phyloP scores from a whole-genome alignment of 345 rosid species.

The Bruguiera sexangula region DNA sequence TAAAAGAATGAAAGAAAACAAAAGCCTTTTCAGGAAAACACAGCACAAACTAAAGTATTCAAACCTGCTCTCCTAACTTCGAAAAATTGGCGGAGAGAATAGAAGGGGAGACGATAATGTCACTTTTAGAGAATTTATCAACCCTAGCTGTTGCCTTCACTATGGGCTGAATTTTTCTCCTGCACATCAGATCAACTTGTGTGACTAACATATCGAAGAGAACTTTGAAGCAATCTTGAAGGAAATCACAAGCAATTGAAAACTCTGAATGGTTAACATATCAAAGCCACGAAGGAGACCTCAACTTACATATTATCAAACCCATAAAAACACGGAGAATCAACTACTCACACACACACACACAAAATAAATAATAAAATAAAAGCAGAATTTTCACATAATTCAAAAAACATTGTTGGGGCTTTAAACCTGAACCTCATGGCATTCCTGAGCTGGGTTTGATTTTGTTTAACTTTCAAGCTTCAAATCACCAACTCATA shows the following conservation, averaged over 20 bases:
- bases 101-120: slow-evolving; percentile 88
- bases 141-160: slow-evolving; percentile 87
- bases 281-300: too few relatives aligned
- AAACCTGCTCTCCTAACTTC: slow-evolving; percentile 89
- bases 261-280: background rate
- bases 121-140: slow-evolving; percentile 88
- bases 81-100: slow-evolving; percentile 93
- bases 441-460: too few relatives aligned
- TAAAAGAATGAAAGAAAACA: slow-evolving; percentile 1
- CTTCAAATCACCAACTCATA: background rate
- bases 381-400: background rate
- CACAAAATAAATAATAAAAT: background rate
- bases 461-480: too few relatives aligned
- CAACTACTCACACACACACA: background rate
- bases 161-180: slow-evolving; percentile 47
- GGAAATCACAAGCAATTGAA: background rate
- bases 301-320: background rate
- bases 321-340: background rate
- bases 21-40: background rate
- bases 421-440: too few relatives aligned
- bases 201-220: background rate
- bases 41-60: slow-evolving; percentile 5
- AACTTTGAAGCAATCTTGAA: too few relatives aligned
- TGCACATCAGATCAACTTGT: slow-evolving; percentile 12
- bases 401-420: background rate